These are phyloP conservation scores for Grigorovia yakushimaensis DNA, from an alignment of 805 yeast species.

Conservation along the genomic window DNA sequence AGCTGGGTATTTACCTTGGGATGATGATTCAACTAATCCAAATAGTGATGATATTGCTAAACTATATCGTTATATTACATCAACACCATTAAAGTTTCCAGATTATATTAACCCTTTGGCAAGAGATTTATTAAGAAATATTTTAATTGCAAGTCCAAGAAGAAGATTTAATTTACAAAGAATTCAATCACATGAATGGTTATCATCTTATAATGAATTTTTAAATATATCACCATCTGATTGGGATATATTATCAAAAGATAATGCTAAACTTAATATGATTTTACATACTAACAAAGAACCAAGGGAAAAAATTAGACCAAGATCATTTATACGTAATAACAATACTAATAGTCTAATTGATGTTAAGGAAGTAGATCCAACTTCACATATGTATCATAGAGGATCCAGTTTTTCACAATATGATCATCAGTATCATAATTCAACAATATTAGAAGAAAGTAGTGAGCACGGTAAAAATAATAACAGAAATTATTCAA, in stretches of 20 bases:
- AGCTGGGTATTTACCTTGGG: slow-evolving; percentile 94
- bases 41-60: slow-evolving; percentile 91
- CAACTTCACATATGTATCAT: neutral
- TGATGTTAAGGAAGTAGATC: neutral
- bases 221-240: slow-evolving; percentile 77
- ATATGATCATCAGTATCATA: neutral
- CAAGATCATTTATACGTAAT: slow-evolving; percentile 1
- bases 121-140: slow-evolving; percentile 77
- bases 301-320: neutral
- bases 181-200: slow-evolving; percentile 79
- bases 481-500: neutral
- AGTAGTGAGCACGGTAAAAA: neutral
- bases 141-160: slow-evolving; percentile 76
- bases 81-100: slow-evolving; percentile 89
- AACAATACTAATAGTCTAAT: neutral
- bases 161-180: slow-evolving; percentile 60
- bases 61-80: slow-evolving; percentile 82
- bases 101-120: slow-evolving; percentile 87
- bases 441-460: neutral
- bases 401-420: neutral
- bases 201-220: slow-evolving; percentile 73
- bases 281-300: neutral
- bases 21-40: slow-evolving; percentile 93
- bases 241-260: slow-evolving; percentile 51
- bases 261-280: neutral